Evolutionary conservation across 176 grass and related monocot species (phyloP), one percentile per base, ranked within the genome.

Genomic region (Thalia dealbata): DNA sequence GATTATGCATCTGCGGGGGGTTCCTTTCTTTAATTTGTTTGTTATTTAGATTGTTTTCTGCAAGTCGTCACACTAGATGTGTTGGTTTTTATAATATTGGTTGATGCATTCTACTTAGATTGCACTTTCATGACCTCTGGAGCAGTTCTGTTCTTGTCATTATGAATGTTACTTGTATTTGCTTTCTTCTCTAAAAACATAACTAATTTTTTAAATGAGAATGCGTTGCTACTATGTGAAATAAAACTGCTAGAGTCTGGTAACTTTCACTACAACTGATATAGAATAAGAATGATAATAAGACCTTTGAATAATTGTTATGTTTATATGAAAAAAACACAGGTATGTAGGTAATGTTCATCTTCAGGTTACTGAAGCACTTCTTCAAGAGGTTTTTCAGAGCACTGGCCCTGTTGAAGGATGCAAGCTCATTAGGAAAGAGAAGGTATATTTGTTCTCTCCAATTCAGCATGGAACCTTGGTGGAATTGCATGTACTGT

Each of bases 261-360:
- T 3, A n/a, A 58, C 22, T n/a, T 19, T 7, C 54, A n/a, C 6
- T 38, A 58, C 21, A 22, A n/a, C 15, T 19, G 21, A 58, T n/a
- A n/a, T 58, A 16, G n/a, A n/a, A 6, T 23, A 19, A n/a, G 16
- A 16, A 58, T 58, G 54, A n/a, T 58, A n/a, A 58, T 22, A 58
- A 23, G n/a, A 19, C 22, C 7, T 58, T 58, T 19, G 54, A 58
- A 58, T 58, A 21, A n/a, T 58, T 58, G 19, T n/a, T 58, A 9
- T 58, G 0, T 58, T 41, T 64, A 16, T 65, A 24, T 76, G 61
- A 21, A 30, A 30, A 65, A 63, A 58, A 61, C 11, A 61, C 67
- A 96, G 92, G 80, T 96, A 92, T 86, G 92, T 96, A 75, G 92
- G 92, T 65, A 96, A 96, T 80, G 82, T 96, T 78, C 84, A 84